phyloP scores from a whole-genome alignment of 805 yeast genomes.

The Blastobotrys robertii region DNA sequence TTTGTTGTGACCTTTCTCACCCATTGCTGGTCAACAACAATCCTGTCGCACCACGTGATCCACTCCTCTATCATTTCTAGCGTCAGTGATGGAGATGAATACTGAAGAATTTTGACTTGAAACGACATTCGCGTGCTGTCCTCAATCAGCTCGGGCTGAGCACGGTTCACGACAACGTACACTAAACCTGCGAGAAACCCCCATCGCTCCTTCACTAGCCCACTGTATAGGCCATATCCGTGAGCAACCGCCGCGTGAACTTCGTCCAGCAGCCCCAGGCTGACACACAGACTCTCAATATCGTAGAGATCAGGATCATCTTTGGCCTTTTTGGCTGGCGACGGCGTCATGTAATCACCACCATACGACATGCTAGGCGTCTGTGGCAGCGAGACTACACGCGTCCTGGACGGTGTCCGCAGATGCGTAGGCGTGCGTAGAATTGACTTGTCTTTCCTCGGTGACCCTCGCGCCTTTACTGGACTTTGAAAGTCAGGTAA shows the following conservation, averaged over 20 bases:
- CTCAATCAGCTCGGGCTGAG: constrained; percentile 21
- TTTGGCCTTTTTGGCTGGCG: constrained; percentile 10
- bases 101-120: constrained; percentile 4
- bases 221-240: constrained; percentile 22
- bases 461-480: not conserved
- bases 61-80: constrained; percentile 22
- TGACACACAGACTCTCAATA: constrained; percentile 11
- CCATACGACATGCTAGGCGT: not conserved
- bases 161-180: constrained; percentile 20
- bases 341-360: constrained; percentile 3
- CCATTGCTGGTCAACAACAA: constrained; percentile 29
- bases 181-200: constrained; percentile 26
- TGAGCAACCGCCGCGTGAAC: constrained; percentile 17
- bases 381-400: not conserved
- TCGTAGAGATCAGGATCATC: constrained; percentile 11
- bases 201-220: constrained; percentile 28
- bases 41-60: constrained; percentile 25
- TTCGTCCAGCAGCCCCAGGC: constrained; percentile 12
- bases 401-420: not conserved
- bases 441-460: not conserved
- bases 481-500: constrained; percentile 1
- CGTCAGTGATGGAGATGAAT: constrained; percentile 6
- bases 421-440: not conserved
- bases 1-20: constrained; percentile 17
- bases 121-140: constrained; percentile 6